Base-by-base conservation (phyloP, 345 rosid genomes). In the Salix viminalis region DNA sequence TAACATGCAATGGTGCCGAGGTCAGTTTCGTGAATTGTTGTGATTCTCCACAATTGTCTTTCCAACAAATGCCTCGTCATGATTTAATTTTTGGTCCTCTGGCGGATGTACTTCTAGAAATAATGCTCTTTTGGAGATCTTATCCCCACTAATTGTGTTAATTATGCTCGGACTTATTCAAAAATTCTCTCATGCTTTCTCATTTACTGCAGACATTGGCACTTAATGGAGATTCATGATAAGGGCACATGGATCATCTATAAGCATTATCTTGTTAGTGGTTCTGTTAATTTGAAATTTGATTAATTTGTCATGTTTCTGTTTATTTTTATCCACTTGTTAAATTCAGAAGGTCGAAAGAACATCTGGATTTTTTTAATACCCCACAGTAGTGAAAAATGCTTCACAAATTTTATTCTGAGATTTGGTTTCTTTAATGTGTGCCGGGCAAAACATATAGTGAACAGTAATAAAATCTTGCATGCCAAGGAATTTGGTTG, bases 1-100 rank as follows among this genome's bases (percentile, higher is more conserved):
- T 12, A 72, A 73, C 37, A 74, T 74, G 76, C 46, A 28, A 42
- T 58, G 69, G 34, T 64, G 39, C 24, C 10, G 68, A 64, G 56
- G 56, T 18, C 56, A 50, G 21, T 50, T 50, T 50, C 8, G 21
- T 18, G 13, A 21, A 18, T 50, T 16, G 8, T 18, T 50, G 56
- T 16, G 21, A 50, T 6, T 50, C 56, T 50, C 56, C n/a, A 5
- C n/a, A 50, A 16, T 18, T 50, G n/a, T 50, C n/a, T 50, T 50
- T 7, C 44, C 13, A 2, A 41, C 56, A 50, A 50, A 50, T 18
- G 56, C 56, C 50, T 44, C 48, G 5, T 44, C 13, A 12, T 44
- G 13, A 11, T 44, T 44, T 13, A 44, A 11, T 50, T 18, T 50
- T 50, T 50, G 6, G 19, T 5, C 19, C 54, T 48, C 7, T 48